phyloP scores from a whole-genome alignment of 495 filamentous ascomycete genomes.

The Penicillium goetzii region DNA sequence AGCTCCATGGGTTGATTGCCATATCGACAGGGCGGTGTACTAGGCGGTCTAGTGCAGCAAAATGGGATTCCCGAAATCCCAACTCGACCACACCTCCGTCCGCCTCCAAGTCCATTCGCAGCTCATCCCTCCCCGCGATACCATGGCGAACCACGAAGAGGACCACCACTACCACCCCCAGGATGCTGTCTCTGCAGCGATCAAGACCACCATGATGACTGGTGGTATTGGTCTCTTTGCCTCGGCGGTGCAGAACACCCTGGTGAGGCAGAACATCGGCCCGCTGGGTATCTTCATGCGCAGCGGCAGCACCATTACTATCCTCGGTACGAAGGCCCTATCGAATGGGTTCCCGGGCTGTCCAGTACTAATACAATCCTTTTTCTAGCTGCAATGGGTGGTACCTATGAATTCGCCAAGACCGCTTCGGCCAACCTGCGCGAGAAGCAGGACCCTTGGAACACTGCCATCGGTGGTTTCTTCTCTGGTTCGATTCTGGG shows the following conservation, averaged over 20 bases:
- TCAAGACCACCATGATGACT: slow-evolving; percentile 65
- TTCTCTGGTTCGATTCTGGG: slow-evolving; percentile 71
- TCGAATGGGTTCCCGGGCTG: neutral
- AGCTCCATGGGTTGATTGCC: slow-evolving; percentile 13
- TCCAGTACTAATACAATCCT: slow-evolving; percentile 28
- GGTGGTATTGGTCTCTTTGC: slow-evolving; percentile 70
- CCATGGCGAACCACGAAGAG: slow-evolving; percentile 53
- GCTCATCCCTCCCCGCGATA: slow-evolving; percentile 38
- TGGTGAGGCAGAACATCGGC: slow-evolving; percentile 77
- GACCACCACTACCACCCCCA: slow-evolving; percentile 70
- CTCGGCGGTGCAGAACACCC: slow-evolving; percentile 82
- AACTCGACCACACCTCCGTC: slow-evolving; percentile 29
- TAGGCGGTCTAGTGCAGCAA: slow-evolving; percentile 39
- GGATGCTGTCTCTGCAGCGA: slow-evolving; percentile 71
- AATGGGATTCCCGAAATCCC: slow-evolving; percentile 40
- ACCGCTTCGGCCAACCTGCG: slow-evolving; percentile 76
- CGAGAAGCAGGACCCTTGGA: slow-evolving; percentile 71
- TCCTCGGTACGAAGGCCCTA: slow-evolving; percentile 60
- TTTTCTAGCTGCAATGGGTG: slow-evolving; percentile 72
- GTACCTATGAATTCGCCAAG: slow-evolving; percentile 76
- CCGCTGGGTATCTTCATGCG: slow-evolving; percentile 75
- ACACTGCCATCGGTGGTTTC: slow-evolving; percentile 74
- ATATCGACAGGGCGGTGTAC: slow-evolving; percentile 13
- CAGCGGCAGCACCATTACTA: slow-evolving; percentile 64
- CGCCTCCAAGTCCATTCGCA: slow-evolving; percentile 23